Conservation (phyloP, 495 filamentous ascomycete genomes). For the Amphirosellinia nigrospora region DNA sequence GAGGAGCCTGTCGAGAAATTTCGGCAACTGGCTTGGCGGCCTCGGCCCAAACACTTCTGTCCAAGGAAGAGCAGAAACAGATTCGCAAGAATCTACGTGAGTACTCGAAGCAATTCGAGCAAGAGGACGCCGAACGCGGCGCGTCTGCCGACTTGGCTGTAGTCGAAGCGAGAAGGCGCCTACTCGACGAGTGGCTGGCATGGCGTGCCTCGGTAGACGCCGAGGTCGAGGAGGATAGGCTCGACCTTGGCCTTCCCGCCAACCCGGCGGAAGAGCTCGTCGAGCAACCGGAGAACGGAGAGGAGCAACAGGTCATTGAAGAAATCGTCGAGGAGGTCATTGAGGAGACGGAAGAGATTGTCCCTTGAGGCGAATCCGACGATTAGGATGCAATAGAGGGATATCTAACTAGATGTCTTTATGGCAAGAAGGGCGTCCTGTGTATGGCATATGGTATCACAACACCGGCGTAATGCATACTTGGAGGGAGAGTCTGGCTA, state of each 20-base stretch:
- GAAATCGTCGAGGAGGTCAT: slow-evolving; percentile 94
- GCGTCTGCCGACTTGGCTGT: slow-evolving; percentile 92
- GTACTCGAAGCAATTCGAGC: slow-evolving; percentile 92
- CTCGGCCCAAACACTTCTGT: slow-evolving; percentile 83
- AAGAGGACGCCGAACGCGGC: slow-evolving; percentile 90
- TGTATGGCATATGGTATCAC: slow-evolving; percentile 33
- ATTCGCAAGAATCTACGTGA: slow-evolving; percentile 98
- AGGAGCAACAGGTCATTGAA: slow-evolving; percentile 75
- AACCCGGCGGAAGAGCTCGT: slow-evolving; percentile 65
- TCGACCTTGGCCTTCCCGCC: slow-evolving; percentile 67
- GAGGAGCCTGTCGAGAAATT: slow-evolving; percentile 96
- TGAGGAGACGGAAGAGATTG: slow-evolving; percentile 85
- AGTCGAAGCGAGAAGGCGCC: slow-evolving; percentile 80
- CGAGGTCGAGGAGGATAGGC: slow-evolving; percentile 74
- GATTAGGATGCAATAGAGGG: background rate
- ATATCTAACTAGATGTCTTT: too few relatives aligned
- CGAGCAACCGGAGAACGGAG: slow-evolving; percentile 62
- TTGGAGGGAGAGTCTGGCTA: background rate
- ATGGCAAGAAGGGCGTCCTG: slow-evolving; percentile 37
- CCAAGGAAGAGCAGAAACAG: slow-evolving; percentile 93
- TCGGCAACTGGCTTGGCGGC: slow-evolving; percentile 96
- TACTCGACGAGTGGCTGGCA: slow-evolving; percentile 87
- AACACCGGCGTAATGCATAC: background rate
- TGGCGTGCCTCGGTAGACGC: slow-evolving; percentile 80
- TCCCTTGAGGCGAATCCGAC: slow-evolving; percentile 31